Conservation (phyloP, 2,329 filamentous ascomycete species). For the Alternaria ethzedia region DNA sequence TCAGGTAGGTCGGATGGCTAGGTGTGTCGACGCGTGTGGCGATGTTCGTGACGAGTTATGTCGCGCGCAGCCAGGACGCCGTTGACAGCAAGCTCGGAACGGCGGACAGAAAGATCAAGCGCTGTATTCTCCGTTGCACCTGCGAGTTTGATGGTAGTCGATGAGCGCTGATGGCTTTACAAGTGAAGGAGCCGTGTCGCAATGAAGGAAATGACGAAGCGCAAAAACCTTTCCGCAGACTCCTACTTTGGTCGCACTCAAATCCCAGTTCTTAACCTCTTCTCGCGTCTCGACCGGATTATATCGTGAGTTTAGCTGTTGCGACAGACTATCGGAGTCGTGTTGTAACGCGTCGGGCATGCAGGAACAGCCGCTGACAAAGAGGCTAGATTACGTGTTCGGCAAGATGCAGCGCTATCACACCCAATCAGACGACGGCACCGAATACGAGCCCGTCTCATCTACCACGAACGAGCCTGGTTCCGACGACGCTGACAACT, state of each 20-base stretch:
- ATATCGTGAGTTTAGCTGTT: background rate
- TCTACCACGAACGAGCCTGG: slow-evolving; percentile 10
- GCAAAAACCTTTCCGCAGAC: background rate
- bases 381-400: slow-evolving; percentile 35
- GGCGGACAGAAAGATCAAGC: background rate
- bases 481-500: slow-evolving; percentile 5
- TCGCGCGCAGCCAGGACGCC: background rate
- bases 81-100: background rate
- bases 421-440: slow-evolving; percentile 29
- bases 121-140: background rate
- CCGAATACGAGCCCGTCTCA: slow-evolving; percentile 19
- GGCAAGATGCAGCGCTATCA: slow-evolving; percentile 25
- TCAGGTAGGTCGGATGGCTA: background rate
- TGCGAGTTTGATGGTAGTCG: slow-evolving; percentile 25
- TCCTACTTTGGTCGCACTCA: background rate
- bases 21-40: background rate
- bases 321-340: slow-evolving; percentile 1
- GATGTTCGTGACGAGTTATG: background rate
- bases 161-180: slow-evolving; percentile 23
- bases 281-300: background rate
- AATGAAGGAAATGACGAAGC: slow-evolving; percentile 7
- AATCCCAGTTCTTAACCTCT: background rate
- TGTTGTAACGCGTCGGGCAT: slow-evolving; percentile 1
- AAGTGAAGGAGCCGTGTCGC: slow-evolving; percentile 14
- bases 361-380: slow-evolving; percentile 19